A percentile compares a stretch with the other conserved stretches of the same genome.
These are phyloP conservation scores for Cyberlindnera euphorbiae DNA, from an alignment of 805 yeast species.

Conservation along the genomic window DNA sequence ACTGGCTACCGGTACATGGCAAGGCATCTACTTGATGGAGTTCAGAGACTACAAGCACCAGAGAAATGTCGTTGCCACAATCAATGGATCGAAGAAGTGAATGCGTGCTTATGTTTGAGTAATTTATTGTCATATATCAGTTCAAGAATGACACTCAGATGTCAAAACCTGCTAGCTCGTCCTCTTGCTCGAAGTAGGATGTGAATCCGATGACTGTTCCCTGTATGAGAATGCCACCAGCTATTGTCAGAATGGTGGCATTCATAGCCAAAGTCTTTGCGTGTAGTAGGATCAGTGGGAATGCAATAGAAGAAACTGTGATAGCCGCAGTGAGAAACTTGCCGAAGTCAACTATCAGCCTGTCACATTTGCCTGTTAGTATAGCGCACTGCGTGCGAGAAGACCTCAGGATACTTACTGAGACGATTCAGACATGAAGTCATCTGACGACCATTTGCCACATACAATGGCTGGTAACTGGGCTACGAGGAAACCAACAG, in stretches of 20 bases:
- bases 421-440: conserved; percentile 46
- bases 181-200: conserved; percentile 52
- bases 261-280: conserved; percentile 51
- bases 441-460: conserved; percentile 42
- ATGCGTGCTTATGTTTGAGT: neutral
- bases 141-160: too few relatives aligned
- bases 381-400: too few relatives aligned
- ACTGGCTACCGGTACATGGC: conserved; percentile 79
- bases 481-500: conserved; percentile 45
- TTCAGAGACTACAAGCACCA: conserved; percentile 62
- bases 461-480: conserved; percentile 56
- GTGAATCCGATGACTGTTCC: conserved; percentile 70
- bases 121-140: too few relatives aligned
- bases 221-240: conserved; percentile 68
- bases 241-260: conserved; percentile 57
- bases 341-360: conserved; percentile 59
- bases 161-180: conserved; percentile 27
- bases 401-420: too few relatives aligned
- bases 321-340: conserved; percentile 63
- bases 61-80: conserved; percentile 66
- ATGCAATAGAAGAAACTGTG: conserved; percentile 51
- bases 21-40: conserved; percentile 74
- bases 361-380: conserved; percentile 18
- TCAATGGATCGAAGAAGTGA: conserved; percentile 48
- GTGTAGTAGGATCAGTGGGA: conserved; percentile 64